Evolutionary conservation across 306 rosid species (phyloP).

Genomic region (Coriaria nepalensis): DNA sequence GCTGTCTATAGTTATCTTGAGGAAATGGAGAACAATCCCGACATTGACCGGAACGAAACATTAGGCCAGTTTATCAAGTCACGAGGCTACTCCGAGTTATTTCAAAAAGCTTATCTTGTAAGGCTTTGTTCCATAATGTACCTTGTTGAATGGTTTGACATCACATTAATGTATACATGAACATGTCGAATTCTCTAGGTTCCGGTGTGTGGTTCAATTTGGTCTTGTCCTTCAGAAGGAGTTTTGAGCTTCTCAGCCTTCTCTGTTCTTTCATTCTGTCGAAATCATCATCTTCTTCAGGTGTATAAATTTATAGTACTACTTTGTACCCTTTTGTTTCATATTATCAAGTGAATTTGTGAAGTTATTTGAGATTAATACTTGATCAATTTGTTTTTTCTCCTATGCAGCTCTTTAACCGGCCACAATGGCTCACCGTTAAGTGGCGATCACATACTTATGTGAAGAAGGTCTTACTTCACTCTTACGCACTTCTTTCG

Average conservation of each 20-base stretch:
- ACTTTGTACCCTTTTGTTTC: background rate
- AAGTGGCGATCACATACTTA: conserved; percentile 59
- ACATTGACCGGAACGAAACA: conserved; percentile 57
- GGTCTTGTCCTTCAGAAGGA: conserved; percentile 74
- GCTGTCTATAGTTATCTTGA: conserved; percentile 54
- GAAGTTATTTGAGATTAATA: background rate
- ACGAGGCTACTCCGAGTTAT: conserved; percentile 63
- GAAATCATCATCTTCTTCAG: conserved; percentile 81
- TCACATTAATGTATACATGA: too few relatives aligned
- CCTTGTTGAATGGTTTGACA: too few relatives aligned
- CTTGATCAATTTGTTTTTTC: too few relatives aligned
- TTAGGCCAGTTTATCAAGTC: conserved; percentile 58
- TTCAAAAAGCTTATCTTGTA: conserved; percentile 76
- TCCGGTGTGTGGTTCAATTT: conserved; percentile 82
- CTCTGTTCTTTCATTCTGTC: conserved; percentile 72
- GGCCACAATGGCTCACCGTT: conserved; percentile 91
- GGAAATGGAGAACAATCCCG: conserved; percentile 50
- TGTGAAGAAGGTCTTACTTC: conserved; percentile 41
- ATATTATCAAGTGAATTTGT: too few relatives aligned
- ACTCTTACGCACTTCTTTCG: too few relatives aligned
- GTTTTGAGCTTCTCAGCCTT: conserved; percentile 77
- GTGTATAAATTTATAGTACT: conserved; percentile 7
- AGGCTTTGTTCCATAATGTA: conserved; percentile 6
- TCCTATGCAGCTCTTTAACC: conserved; percentile 53
- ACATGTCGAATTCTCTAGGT: too few relatives aligned